A percentile compares a stretch with the other conserved stretches of the same genome.
Conservation (phyloP, 2,329 filamentous ascomycete genomes). For the Helicocarpus griseus region DNA sequence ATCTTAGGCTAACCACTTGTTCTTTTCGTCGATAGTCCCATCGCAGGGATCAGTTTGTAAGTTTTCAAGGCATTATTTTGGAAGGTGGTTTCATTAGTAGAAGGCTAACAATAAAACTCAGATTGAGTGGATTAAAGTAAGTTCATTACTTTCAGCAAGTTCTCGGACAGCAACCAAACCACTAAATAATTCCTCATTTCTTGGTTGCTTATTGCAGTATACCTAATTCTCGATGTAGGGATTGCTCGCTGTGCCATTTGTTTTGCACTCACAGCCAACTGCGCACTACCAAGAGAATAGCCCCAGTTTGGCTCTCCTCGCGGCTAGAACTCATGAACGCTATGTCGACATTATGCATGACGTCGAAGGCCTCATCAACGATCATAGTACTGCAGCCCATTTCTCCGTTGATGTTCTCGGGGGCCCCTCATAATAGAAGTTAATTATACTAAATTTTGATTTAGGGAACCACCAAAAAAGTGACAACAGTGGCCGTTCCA, state of each 20-base stretch:
- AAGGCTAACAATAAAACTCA: slow-evolving; percentile 17
- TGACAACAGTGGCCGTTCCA: slow-evolving; percentile 62
- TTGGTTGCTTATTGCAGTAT: too few relatives aligned
- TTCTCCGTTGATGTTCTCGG: neutral
- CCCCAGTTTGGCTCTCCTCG: slow-evolving; percentile 58
- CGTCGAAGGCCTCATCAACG: slow-evolving; percentile 81
- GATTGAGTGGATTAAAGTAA: slow-evolving; percentile 85
- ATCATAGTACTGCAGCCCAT: slow-evolving; percentile 58
- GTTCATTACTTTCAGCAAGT: too few relatives aligned
- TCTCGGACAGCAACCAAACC: too few relatives aligned
- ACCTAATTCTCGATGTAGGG: slow-evolving; percentile 35
- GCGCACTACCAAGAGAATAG: slow-evolving; percentile 66
- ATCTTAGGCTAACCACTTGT: slow-evolving; percentile 10
- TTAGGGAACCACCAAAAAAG: slow-evolving; percentile 61
- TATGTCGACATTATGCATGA: slow-evolving; percentile 95
- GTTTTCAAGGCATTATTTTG: slow-evolving; percentile 10
- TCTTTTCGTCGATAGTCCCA: slow-evolving; percentile 61
- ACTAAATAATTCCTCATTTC: too few relatives aligned
- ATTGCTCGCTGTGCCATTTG: slow-evolving; percentile 87
- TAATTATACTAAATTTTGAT: neutral
- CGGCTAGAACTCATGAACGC: slow-evolving; percentile 68
- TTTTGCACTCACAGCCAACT: slow-evolving; percentile 89
- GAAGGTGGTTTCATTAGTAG: neutral
- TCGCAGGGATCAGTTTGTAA: slow-evolving; percentile 77
- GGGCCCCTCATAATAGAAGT: neutral